Evolutionary conservation across 352 stramenopile genomes (phyloP).

Genomic region (Phytopythium boreale): DNA sequence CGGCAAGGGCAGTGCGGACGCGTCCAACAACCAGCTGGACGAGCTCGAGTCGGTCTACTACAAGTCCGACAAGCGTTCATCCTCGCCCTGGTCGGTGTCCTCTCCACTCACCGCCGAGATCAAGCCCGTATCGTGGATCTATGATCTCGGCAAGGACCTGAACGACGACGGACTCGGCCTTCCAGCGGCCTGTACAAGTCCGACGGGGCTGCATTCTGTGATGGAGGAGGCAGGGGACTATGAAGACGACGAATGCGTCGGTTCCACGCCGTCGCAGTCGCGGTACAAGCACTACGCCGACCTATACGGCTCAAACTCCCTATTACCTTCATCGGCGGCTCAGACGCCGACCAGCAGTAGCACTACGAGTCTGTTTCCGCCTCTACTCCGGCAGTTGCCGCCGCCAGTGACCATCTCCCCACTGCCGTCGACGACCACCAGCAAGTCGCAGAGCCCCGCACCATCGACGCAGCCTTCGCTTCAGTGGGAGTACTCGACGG

Average conservation of each 20-base stretch:
- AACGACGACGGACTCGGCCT: constrained; percentile 9
- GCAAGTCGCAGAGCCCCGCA: neutral
- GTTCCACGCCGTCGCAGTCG: neutral
- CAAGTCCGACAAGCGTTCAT: neutral
- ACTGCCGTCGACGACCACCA: neutral
- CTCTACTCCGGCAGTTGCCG: constrained; percentile 22
- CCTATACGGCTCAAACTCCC: neutral
- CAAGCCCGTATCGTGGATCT: constrained; percentile 53
- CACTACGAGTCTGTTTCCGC: constrained; percentile 11
- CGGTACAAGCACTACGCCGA: neutral
- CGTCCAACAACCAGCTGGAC: constrained; percentile 31
- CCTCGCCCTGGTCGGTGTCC: neutral
- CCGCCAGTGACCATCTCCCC: constrained; percentile 4
- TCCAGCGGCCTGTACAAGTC: constrained; percentile 7
- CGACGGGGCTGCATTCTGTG: constrained; percentile 13
- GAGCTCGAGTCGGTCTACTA: constrained; percentile 8
- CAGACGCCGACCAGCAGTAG: neutral
- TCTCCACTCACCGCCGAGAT: constrained; percentile 58
- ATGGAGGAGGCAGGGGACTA: constrained; percentile 13
- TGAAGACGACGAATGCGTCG: constrained; percentile 10
- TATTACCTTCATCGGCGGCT: neutral
- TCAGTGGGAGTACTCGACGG: constrained; percentile 52
- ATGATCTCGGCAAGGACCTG: constrained; percentile 38
- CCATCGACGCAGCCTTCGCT: constrained; percentile 7
- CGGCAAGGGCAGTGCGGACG: constrained; percentile 6